Base-by-base conservation (phyloP, 176 grass and related monocot genomes). In the Musa itinerans region DNA sequence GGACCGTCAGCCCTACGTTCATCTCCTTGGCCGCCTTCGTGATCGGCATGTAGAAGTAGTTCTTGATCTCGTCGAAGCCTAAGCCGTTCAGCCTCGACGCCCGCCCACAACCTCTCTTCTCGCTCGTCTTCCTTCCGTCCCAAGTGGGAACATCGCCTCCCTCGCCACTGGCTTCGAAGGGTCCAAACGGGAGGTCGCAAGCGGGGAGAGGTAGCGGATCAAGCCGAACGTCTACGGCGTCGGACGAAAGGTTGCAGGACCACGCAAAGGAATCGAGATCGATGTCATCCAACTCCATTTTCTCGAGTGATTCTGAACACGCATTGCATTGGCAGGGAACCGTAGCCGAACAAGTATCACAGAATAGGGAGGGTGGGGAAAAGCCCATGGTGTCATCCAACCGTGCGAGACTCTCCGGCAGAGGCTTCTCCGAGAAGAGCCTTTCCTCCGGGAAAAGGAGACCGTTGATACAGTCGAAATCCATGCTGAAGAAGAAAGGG, bases 41-140 rank as follows among this genome's bases (percentile, higher is more conserved):
- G 72, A 92, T 89, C 7, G 90, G 90, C 87, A 92, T 87, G 79
- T 83, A 78, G 74, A 92, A 92, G 58, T 92, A 87, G 49, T 21
- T 87, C 0, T 85, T 83, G 27, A 92, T 85, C 52, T 89, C 65
- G 26, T 87, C 77, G 25, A 89, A 89, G 16, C 72, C 52, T 15
- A 74, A 9, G 13, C 17, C 23, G 14, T 27, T 54, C 72, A 74
- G 9, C 72, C 53, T 74, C 72, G 72, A 51, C 23, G 53, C 14
- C 12, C 22, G 71, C 8, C 22, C 24, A 67, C 23, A 1, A 13
- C 72, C 9, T 0, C 12, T 0, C 15, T 2, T 23, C 57, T 34
- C 53, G 1, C 7, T 16, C 24, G 1, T 9, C 6, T 34, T 29
- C 22, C 22, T 2, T 0, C 22, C 52, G 15, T 12, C 12, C 52